Conservation (phyloP, 1,284 basidiomycete genomes). For the Xerocomus amazonicus region DNA sequence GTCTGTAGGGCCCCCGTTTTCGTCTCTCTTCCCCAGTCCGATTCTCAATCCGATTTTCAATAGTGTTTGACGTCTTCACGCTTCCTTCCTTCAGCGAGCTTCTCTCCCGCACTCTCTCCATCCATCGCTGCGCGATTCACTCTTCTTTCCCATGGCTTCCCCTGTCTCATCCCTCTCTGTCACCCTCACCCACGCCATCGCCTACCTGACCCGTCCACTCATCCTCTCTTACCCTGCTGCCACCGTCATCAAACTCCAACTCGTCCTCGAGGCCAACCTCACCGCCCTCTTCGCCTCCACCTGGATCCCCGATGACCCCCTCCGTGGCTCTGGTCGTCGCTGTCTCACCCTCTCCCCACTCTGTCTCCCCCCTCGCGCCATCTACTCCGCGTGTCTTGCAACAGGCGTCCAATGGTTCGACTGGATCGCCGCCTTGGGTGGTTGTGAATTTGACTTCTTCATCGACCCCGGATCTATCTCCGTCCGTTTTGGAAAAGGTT, state of each 20-base stretch:
- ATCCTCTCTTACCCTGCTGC: slow-evolving; percentile 50
- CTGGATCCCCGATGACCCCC: slow-evolving; percentile 61
- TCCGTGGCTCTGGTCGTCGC: slow-evolving; percentile 64
- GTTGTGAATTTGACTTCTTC: slow-evolving; percentile 70
- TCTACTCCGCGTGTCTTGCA: slow-evolving; percentile 65
- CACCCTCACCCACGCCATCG: slow-evolving; percentile 67
- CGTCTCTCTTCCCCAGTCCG: slow-evolving; percentile 18
- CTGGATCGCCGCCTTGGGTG: slow-evolving; percentile 67
- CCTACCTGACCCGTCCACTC: slow-evolving; percentile 66
- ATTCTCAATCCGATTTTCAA: slow-evolving; percentile 25
- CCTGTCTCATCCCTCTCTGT: slow-evolving; percentile 54
- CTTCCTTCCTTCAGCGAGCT: slow-evolving; percentile 21
- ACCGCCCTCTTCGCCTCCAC: slow-evolving; percentile 59
- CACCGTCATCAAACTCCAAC: slow-evolving; percentile 63
- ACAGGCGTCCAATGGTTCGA: slow-evolving; percentile 71
- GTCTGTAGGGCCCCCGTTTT: slow-evolving; percentile 27
- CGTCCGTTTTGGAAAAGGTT: slow-evolving; percentile 49
- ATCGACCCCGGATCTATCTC: slow-evolving; percentile 74
- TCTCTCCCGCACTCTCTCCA: slow-evolving; percentile 15
- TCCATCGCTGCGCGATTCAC: slow-evolving; percentile 67
- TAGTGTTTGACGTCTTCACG: slow-evolving; percentile 25
- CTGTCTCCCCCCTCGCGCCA: slow-evolving; percentile 61
- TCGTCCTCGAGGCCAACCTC: slow-evolving; percentile 66
- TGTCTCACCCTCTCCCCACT: slow-evolving; percentile 69
- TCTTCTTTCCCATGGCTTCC: slow-evolving; percentile 38